Evolutionary conservation across 345 rosid species (phyloP), one percentile per base, ranked within the genome.

Genomic region (Citrus australasica): DNA sequence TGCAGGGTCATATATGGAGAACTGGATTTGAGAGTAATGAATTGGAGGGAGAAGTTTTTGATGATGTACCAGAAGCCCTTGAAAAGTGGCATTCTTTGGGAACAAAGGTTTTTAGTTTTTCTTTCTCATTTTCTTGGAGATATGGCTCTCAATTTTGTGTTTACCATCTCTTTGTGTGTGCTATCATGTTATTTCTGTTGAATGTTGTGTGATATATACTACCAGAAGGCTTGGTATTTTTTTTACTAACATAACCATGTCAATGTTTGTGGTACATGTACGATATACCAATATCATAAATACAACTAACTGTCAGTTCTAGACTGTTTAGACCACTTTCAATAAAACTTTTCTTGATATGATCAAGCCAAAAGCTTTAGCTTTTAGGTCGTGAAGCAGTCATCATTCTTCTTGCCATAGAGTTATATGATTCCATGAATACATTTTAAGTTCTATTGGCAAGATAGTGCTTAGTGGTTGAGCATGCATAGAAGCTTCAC

Each of bases 1-100:
- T 77, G 78, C 87, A 97, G 99, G 99, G 99, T 79, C 98, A 97
- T 87, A 87, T 97, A 82, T 97, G 99, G 99, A 87, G 80, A 82
- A 97, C 99, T 0, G 99, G 99, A 24, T 97, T 86, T 61, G 82
- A 86, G 73, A 88, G 84, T 69, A 86, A 87, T 73, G 99, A 97
- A 80, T 80, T 97, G 82, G 84, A 91, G 79, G 93, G 94, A 69
- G 88, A 89, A 28, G 92, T 97, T 81, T 94, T 86, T 51, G 97
- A 93, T 67, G 99, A 97, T 71, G 97, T 93, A 69, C 92, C 96
- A 66, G 90, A 86, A 62, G 94, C 97, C 79, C 83, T 97, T 48
- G 88, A 90, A 86, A 93, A 90, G 79, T 97, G 99, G 98, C 91
- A 92, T 84, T 78, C 90, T 77, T 85, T 84, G 70, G 95, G 98